Conservation (phyloP, 2,329 filamentous ascomycete genomes). For the Neofusicoccum sp. region DNA sequence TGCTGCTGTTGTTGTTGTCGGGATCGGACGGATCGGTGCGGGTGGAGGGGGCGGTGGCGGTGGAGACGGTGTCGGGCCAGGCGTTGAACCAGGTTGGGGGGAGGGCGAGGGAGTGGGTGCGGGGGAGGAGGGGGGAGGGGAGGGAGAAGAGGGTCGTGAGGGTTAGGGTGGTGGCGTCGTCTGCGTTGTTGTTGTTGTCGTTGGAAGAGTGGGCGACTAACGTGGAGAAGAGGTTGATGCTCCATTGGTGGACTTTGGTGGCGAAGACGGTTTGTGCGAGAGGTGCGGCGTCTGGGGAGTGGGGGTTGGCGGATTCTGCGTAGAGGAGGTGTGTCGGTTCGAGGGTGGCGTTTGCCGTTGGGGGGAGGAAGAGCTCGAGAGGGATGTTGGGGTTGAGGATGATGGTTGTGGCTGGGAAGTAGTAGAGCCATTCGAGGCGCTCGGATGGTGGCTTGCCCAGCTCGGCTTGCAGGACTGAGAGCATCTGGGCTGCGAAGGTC, state of each 20-base stretch:
- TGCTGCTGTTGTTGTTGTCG: background rate
- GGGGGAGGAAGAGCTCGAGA: constrained; percentile 8
- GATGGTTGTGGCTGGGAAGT: background rate
- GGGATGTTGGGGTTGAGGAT: constrained; percentile 10
- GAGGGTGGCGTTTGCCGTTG: background rate
- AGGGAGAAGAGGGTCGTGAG: background rate
- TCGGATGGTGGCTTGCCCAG: background rate
- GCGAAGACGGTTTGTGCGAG: background rate
- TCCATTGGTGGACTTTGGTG: background rate
- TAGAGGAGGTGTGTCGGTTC: background rate
- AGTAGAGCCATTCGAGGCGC: constrained; percentile 9
- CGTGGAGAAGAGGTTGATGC: constrained; percentile 11
- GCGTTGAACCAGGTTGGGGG: constrained; percentile 4
- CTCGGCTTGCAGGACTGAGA: background rate
- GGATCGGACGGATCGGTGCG: background rate
- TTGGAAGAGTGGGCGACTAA: constrained; percentile 1
- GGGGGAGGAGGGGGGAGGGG: background rate
- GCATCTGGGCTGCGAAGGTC: background rate
- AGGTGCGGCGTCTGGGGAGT: background rate
- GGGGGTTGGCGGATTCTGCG: background rate
- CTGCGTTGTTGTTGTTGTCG: background rate
- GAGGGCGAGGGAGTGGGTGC: background rate
- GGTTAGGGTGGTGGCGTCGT: background rate
- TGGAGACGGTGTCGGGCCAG: background rate
- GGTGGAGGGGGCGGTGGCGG: background rate